Evolutionary conservation across 768 basidiomycete species (phyloP), one percentile per base, ranked within the genome.

Genomic region (Tricholoma hemisulphureum): DNA sequence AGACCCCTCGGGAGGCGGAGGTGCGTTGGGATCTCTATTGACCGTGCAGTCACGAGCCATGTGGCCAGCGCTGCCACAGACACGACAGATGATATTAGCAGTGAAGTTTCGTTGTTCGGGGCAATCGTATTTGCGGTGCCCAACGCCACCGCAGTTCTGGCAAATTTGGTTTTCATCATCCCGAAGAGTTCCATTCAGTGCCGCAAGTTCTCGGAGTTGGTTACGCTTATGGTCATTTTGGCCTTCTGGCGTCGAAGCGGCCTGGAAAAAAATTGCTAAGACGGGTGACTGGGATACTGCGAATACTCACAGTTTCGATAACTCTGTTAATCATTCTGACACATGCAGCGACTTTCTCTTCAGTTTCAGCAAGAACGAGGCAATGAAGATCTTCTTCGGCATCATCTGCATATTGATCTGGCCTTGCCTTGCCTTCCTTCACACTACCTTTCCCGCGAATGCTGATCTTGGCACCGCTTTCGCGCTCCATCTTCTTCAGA

Each of bases 161-260:
- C 97, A 99, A 60, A 98, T 87, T 75, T 99, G 97, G 69, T 98
- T 98, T 78, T 99, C 97, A 71, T 99, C 97, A 69, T 99, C 97
- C 65, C 97, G 95, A 56, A 99, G 87, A 45, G 97, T 99, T 76
- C 97, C 97, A 69, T 99, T 99, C 56, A 99, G 78, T 18, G 95
- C 95, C 16, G 97, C 97, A 46, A 99, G 83, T 71, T 99, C 97
- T 65, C 97, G 92, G 45, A 99, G 86, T 75, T 99, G 97, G 69
- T 96, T 98, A 53, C 96, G 91, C 73, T 99, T 99, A 79, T 99
- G 97, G 67, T 97, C 96, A 71, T 99, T 99, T 76, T 99, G 95
- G 28, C 95, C 97, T 79, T 99, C 97, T 6, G 97, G 97, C 6
- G 95, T 97, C 13, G 96, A 98, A 11, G 97, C 97, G 58, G 97